phyloP scores from a whole-genome alignment of 2,329 filamentous ascomycete species.

The Stachybotrys chartarum region DNA sequence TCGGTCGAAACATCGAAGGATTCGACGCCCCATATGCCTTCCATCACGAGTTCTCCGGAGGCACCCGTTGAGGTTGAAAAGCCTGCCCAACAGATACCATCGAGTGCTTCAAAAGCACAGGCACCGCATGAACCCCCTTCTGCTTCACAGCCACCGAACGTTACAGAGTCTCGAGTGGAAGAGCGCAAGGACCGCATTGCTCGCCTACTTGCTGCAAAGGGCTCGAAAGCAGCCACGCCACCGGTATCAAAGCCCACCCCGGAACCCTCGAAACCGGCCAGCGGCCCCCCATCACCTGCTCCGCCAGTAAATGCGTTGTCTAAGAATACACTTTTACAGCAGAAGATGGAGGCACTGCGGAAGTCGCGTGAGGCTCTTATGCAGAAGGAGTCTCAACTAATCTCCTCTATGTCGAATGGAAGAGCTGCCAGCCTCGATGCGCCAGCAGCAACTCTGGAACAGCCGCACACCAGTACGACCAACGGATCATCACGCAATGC shows the following conservation, averaged over 20 bases:
- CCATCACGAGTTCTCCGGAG: neutral
- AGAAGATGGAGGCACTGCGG: constrained; percentile 71
- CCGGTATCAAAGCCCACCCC: constrained; percentile 15
- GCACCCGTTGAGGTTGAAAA: neutral
- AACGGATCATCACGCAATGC: neutral
- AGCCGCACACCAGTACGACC: neutral
- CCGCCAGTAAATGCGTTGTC: constrained; percentile 31
- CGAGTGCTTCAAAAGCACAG: neutral
- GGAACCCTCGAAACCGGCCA: constrained; percentile 22
- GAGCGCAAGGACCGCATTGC: constrained; percentile 73
- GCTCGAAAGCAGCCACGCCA: constrained; percentile 38
- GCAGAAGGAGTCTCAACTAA: constrained; percentile 12
- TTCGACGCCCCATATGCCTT: neutral
- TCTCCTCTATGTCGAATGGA: neutral
- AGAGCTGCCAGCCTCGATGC: neutral
- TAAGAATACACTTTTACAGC: constrained; percentile 68
- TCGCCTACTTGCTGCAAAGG: constrained; percentile 66
- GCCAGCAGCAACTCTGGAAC: neutral
- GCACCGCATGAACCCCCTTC: neutral
- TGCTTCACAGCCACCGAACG: neutral
- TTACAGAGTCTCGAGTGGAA: constrained; percentile 21
- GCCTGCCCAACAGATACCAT: neutral
- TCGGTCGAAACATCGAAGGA: neutral
- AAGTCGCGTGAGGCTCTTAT: constrained; percentile 43
- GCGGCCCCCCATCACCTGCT: neutral